phyloP scores from a whole-genome alignment of 1,139 yeast genomes.

The Starmera stellimalicola region DNA sequence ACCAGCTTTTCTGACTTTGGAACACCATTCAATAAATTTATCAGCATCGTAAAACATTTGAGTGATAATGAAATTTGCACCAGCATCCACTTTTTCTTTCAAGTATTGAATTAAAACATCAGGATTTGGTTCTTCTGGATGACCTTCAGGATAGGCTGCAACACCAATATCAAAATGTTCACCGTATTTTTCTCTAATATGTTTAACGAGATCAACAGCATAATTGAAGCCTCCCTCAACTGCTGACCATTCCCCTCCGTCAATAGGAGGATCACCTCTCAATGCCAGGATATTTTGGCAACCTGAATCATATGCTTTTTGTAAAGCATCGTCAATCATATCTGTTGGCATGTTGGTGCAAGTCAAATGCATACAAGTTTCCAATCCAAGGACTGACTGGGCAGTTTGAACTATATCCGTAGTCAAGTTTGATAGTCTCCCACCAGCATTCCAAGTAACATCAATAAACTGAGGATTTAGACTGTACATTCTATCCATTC shows the following conservation, averaged over 20 bases:
- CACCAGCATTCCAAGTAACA: constrained; percentile 98
- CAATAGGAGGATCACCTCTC: constrained; percentile 80
- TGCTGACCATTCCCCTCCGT: constrained; percentile 41
- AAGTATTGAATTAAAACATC: constrained; percentile 51
- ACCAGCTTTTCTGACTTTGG: constrained; percentile 61
- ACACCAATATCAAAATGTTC: constrained; percentile 65
- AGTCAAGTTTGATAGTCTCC: constrained; percentile 69
- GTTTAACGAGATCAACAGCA: constrained; percentile 54
- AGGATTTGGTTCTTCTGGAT: constrained; percentile 69
- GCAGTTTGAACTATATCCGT: constrained; percentile 89
- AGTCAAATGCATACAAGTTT: constrained; percentile 96
- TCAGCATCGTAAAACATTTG: constrained; percentile 92
- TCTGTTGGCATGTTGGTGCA: constrained; percentile 90
- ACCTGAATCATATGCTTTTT: constrained; percentile 81
- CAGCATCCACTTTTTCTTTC: constrained; percentile 85
- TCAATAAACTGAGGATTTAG: constrained; percentile 88
- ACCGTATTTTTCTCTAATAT: constrained; percentile 47
- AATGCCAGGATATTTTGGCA: constrained; percentile 87
- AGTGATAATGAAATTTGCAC: constrained; percentile 87
- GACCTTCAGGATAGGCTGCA: constrained; percentile 73
- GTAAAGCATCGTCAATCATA: constrained; percentile 76
- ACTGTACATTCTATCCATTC: constrained; percentile 97
- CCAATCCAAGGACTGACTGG: constrained; percentile 86
- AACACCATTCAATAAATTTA: constrained; percentile 75
- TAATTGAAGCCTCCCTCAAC: constrained; percentile 62